phyloP scores from a whole-genome alignment of 176 grass and related monocot species.

The Triticum dicoccoides region DNA sequence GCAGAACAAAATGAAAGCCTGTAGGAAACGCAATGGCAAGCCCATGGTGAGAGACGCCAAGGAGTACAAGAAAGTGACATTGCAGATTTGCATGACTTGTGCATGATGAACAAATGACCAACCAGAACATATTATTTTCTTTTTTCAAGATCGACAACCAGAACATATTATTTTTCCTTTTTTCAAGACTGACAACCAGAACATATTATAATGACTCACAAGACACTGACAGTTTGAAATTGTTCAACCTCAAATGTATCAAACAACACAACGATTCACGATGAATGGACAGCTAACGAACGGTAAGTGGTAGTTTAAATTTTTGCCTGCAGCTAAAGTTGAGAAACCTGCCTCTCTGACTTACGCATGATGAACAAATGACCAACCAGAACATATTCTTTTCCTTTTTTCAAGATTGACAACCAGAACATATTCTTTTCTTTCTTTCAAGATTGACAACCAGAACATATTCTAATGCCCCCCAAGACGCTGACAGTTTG shows the following conservation, averaged over 20 bases:
- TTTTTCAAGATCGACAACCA: neutral
- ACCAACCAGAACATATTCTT: neutral
- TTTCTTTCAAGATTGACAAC: neutral
- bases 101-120: neutral
- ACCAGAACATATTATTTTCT: neutral
- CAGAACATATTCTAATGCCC: neutral
- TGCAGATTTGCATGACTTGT: neutral
- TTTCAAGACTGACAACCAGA: neutral
- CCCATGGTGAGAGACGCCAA: constrained; percentile 8
- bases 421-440: neutral
- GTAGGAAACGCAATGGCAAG: neutral
- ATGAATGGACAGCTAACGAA: neutral
- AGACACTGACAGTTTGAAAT: neutral
- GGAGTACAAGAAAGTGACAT: neutral
- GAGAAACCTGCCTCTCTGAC: neutral
- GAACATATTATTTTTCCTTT: neutral
- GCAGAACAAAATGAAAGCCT: neutral
- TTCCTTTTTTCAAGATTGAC: neutral
- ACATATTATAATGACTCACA: neutral
- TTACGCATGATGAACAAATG: neutral
- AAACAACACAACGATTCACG: neutral
- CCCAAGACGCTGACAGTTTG: neutral
- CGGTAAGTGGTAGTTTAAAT: neutral
- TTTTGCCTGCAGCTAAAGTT: neutral
- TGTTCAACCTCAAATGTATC: neutral